Percentiles rank a stretch among this genome's conserved stretches.
These are phyloP conservation scores for Aureobasidium vineae DNA, from an alignment of 2,329 filamentous ascomycete genomes.

Conservation along the genomic window DNA sequence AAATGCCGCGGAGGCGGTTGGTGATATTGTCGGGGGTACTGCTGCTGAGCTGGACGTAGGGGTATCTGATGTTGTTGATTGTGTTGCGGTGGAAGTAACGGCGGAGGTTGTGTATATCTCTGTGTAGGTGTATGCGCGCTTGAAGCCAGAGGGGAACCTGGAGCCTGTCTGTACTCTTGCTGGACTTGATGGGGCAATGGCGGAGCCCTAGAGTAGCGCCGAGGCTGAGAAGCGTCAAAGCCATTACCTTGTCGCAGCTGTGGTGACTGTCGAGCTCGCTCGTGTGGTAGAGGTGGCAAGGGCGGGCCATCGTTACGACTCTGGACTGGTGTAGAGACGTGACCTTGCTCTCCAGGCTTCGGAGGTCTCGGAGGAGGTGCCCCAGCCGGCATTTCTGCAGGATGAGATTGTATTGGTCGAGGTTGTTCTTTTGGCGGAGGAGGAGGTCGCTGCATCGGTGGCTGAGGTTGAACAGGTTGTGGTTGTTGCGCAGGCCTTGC, in stretches of 20 bases:
- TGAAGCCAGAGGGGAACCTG: background rate
- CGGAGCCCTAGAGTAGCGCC: conserved; percentile 11
- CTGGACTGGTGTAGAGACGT: conserved; percentile 25
- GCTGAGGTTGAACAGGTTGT: conserved; percentile 52
- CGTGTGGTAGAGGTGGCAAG: conserved; percentile 39
- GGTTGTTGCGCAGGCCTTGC: conserved; percentile 61
- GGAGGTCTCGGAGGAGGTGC: conserved; percentile 53
- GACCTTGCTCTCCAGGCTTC: conserved; percentile 47
- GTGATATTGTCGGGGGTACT: conserved; percentile 24
- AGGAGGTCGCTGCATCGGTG: conserved; percentile 37
- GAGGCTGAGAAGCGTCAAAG: conserved; percentile 31
- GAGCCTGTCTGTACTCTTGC: background rate
- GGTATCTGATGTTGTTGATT: conserved; percentile 29
- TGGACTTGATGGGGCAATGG: conserved; percentile 13
- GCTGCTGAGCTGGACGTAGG: conserved; percentile 28
- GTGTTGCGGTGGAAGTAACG: conserved; percentile 37
- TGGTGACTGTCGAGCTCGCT: conserved; percentile 29
- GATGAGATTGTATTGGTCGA: conserved; percentile 31
- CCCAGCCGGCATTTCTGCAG: conserved; percentile 28
- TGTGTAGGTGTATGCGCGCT: background rate
- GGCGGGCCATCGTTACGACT: conserved; percentile 35
- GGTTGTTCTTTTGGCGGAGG: conserved; percentile 40
- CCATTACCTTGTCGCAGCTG: conserved; percentile 30
- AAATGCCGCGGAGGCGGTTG: conserved; percentile 19
- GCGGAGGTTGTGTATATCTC: conserved; percentile 37